Base-by-base conservation (phyloP, 83 land plant species). In the Thuja plicata region DNA sequence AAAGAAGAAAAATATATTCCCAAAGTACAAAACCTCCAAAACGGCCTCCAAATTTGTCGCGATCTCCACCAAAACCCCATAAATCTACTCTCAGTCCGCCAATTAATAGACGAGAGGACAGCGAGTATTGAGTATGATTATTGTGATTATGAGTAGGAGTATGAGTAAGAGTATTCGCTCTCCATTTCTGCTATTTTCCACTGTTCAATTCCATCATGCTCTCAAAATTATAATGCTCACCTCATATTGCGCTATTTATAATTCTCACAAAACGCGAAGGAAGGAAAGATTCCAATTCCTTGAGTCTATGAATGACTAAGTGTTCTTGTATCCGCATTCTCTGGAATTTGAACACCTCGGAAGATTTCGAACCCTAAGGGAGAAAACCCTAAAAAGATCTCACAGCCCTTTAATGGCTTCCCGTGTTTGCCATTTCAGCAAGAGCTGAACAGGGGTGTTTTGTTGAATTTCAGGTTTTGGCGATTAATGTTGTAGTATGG, bases 31-130 rank as follows among this genome's bases (percentile, higher is more conserved):
- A 66, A 66, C n/a, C 84, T 40, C 30, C 9, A 81, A 81, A 81
- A 81, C 48, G 48, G 40, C 84, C 84, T 81, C 84, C 84, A 81
- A 43, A 43, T 41, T 45, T 81, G 84, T 81, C 50, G 15, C 84
- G 48, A n/a, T 41, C 84, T 81, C 50, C 30, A 8, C 50, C 84
- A 41, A 80, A 80, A 80, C 24, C 84, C 84, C 80, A 21, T 21
- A 60, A 60, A 60, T 60, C 24, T 46, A 21, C 70, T 21, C 78
- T 30, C 78, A 34, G 78, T 30, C 48, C 12, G 48, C 30, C 84
- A 80, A 35, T 43, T 8, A 24, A 27, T 66, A 27, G 10, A 66
- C 73, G 10, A 27, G 10, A 27, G 30, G 73, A 66, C 70, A 27
- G 30, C 30, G 9, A 24, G 73, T 21, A 66, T 8, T 66, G n/a